phyloP scores from a whole-genome alignment of 2,329 filamentous ascomycete genomes.

The Thelonectria olida region DNA sequence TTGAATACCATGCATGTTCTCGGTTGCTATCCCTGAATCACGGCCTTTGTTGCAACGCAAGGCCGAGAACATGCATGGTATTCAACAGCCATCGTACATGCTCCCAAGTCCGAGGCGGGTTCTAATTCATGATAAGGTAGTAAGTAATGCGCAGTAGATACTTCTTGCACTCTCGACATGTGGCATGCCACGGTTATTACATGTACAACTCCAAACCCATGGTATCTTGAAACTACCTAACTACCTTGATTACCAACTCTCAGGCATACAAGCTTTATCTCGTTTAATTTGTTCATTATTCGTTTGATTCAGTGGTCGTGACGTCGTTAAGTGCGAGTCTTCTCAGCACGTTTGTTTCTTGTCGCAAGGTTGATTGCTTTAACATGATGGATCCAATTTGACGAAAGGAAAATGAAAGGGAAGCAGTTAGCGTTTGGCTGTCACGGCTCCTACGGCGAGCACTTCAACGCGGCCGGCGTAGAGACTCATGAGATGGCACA shows the following conservation, averaged over 20 bases:
- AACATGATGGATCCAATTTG: not conserved
- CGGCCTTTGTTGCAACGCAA: too few relatives aligned
- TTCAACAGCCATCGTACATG: too few relatives aligned
- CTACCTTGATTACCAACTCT: not conserved
- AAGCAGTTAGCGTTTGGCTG: conserved; percentile 25
- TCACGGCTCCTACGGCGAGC: conserved; percentile 69
- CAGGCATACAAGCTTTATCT: not conserved
- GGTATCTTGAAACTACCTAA: conserved; percentile 19
- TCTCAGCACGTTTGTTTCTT: conserved; percentile 19
- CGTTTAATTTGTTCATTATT: conserved; percentile 4
- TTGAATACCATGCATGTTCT: too few relatives aligned
- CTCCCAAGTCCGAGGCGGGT: too few relatives aligned
- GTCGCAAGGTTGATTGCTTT: too few relatives aligned
- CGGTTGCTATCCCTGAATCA: too few relatives aligned
- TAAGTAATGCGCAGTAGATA: too few relatives aligned
- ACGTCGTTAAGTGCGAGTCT: conserved; percentile 2
- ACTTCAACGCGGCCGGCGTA: conserved; percentile 78
- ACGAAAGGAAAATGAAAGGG: not conserved
- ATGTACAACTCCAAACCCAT: conserved; percentile 7
- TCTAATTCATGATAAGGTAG: too few relatives aligned
- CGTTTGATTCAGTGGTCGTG: not conserved
- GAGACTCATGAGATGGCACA: conserved; percentile 82
- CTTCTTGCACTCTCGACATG: too few relatives aligned
- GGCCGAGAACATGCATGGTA: too few relatives aligned
- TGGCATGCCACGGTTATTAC: not conserved